These are phyloP conservation scores for Adiantum capillusveneris DNA, from an alignment of 75 land plant genomes.

Conservation along the genomic window DNA sequence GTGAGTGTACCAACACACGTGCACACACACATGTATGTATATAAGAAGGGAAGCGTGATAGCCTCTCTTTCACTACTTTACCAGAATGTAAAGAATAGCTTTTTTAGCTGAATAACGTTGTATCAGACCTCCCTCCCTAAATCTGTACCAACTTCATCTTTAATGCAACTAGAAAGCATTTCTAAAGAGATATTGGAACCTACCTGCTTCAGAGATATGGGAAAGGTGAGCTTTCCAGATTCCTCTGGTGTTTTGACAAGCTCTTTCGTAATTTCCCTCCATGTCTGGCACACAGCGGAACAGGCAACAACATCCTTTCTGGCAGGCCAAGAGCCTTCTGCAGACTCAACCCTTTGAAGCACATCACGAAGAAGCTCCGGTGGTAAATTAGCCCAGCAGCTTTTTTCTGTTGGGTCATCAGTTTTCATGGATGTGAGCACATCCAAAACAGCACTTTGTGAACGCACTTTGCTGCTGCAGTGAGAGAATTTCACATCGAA, in stretches of 20 bases:
- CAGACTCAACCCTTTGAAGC: constrained; percentile 48
- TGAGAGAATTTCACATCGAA: constrained; percentile 35
- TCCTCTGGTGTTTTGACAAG: constrained; percentile 31
- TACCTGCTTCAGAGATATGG: constrained; percentile 66
- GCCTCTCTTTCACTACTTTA: no score
- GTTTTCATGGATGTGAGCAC: background rate
- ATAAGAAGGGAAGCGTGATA: no score
- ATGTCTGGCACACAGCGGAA: constrained; percentile 62
- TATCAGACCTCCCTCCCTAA: no score
- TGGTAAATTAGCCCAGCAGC: constrained; percentile 50
- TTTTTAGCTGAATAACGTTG: no score
- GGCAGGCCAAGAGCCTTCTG: constrained; percentile 58
- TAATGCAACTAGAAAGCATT: no score
- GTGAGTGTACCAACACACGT: no score
- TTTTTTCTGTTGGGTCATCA: constrained; percentile 1
- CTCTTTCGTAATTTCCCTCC: constrained; percentile 58
- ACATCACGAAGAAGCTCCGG: constrained; percentile 70
- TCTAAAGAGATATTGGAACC: no score
- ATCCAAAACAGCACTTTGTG: constrained; percentile 44
- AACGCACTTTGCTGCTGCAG: constrained; percentile 21
- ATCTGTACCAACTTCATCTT: no score
- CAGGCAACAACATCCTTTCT: constrained; percentile 61
- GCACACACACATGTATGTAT: no score
- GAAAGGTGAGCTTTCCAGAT: constrained; percentile 60
- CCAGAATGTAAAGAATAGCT: no score